These are phyloP conservation scores for Deuterostichococcus epilithicus DNA, from an alignment of 139 green algal species.

Conservation along the genomic window DNA sequence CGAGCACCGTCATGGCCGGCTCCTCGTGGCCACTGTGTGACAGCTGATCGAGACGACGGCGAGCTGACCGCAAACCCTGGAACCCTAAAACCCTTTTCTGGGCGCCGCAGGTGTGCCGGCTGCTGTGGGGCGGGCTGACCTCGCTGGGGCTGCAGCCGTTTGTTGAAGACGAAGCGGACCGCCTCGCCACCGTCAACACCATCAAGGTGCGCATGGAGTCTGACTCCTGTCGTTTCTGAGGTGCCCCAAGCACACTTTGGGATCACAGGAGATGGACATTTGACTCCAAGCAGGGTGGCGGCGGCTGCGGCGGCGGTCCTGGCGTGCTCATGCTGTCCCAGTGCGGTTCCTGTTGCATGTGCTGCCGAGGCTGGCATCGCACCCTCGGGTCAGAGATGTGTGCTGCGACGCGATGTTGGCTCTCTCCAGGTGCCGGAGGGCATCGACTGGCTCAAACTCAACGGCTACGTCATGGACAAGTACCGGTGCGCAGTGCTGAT, in stretches of 20 bases:
- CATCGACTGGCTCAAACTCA: conserved; percentile 69
- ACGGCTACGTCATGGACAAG: conserved; percentile 78
- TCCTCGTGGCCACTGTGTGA: no score
- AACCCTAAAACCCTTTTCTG: no score
- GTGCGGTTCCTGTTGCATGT: neutral
- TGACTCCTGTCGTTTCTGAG: neutral
- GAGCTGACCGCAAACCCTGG: no score
- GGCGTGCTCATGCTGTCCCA: neutral
- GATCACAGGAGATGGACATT: neutral
- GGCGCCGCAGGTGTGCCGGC: conserved; percentile 25
- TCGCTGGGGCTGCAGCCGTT: conserved; percentile 63
- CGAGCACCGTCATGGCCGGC: no score
- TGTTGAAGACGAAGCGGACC: conserved; percentile 51
- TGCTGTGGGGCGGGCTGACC: conserved; percentile 64
- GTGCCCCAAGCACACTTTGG: neutral
- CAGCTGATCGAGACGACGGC: no score
- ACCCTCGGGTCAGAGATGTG: neutral
- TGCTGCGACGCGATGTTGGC: neutral
- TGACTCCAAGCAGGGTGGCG: neutral
- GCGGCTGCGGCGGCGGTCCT: neutral
- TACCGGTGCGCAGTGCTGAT: conserved; percentile 48
- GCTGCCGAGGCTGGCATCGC: no score
- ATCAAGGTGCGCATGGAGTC: conserved; percentile 49
- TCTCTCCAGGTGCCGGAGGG: conserved; percentile 65
- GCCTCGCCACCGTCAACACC: conserved; percentile 74